Base-by-base conservation (phyloP, 208 protist genomes). In the Tritrichomonas foetus region DNA sequence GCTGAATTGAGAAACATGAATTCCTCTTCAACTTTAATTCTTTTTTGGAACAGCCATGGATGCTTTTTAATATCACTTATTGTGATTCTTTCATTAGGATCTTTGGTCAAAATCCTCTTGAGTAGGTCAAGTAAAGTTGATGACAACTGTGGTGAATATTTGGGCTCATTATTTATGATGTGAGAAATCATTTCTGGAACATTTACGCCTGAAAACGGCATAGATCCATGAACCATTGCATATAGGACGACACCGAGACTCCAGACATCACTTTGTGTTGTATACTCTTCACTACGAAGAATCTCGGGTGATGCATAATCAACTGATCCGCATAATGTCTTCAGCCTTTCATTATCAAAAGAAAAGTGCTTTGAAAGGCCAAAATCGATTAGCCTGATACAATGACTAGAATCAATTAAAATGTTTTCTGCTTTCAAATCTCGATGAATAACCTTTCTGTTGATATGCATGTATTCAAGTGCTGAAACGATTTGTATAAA, bases 401-500 rank as follows among this genome's bases (percentile, higher is more conserved):
- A 47, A 78, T 78, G 9, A 47, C 47, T 39, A 16, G 13, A 11
- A 47, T 78, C 69, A 30, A 78, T 47, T 5, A 78, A 11, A 49
- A 78, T 78, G 69, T 78, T 78, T 78, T 78, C 69, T 16, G n/a
- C 33, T 22, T 78, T 78, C 33, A 78, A 16, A 78, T 78, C 69
- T 11, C 69, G n/a, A n/a, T 78, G 69, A 78, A 39, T 20, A 39
- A 78, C 47, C 9, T 78, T 27, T 16, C 13, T 39, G 39, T 78
- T 36, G 16, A 11, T 39, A 78, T 78, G 69, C 9, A 78, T 3
- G n/a, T 78, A 78, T 20, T 78, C 22, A 30, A 78, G 20, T 47
- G 36, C 69, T 47, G 33, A 47, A n/a, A 78, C 47, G 39, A 78
- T 47, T 47, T 78, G 69, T 20, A 47, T 16, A 22, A 78, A 78